These are phyloP conservation scores for Cytospora leucostoma DNA, from an alignment of 2,329 filamentous ascomycete species.

Conservation along the genomic window DNA sequence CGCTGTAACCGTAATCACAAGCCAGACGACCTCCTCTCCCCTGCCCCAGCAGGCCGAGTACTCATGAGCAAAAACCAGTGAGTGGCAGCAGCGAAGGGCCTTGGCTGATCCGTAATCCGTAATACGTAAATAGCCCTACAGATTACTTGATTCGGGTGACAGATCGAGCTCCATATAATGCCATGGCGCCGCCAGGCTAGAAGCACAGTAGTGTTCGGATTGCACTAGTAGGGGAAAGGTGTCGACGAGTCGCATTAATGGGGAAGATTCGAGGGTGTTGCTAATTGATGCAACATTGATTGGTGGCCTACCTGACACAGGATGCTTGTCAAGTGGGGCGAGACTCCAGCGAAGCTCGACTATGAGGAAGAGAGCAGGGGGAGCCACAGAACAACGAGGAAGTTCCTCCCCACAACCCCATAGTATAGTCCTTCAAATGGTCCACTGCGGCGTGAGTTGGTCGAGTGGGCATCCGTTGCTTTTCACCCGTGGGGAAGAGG, in stretches of 20 bases:
- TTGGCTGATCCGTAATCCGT: neutral
- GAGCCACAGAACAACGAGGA: neutral
- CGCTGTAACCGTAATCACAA: constrained; percentile 15
- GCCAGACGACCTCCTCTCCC: no score
- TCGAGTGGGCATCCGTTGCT: constrained; percentile 12
- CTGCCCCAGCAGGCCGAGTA: neutral
- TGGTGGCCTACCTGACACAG: constrained; percentile 10
- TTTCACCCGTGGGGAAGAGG: constrained; percentile 20
- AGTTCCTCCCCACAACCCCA: constrained; percentile 19
- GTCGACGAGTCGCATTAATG: constrained; percentile 16
- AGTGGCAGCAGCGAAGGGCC: neutral
- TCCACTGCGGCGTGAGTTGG: constrained; percentile 14
- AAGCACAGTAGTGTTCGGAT: neutral
- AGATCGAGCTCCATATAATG: neutral
- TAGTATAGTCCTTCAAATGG: constrained; percentile 14
- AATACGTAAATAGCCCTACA: neutral
- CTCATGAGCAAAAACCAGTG: neutral
- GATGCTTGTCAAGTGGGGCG: constrained; percentile 7
- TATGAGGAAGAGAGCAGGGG: neutral
- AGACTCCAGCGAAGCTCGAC: neutral
- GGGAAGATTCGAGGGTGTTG: constrained; percentile 11
- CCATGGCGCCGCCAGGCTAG: constrained; percentile 13
- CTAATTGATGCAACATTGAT: constrained; percentile 5
- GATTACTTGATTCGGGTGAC: constrained; percentile 13
- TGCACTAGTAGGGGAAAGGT: no score